Conservation (phyloP, 257 asterid species). For the Solanum piurae region DNA sequence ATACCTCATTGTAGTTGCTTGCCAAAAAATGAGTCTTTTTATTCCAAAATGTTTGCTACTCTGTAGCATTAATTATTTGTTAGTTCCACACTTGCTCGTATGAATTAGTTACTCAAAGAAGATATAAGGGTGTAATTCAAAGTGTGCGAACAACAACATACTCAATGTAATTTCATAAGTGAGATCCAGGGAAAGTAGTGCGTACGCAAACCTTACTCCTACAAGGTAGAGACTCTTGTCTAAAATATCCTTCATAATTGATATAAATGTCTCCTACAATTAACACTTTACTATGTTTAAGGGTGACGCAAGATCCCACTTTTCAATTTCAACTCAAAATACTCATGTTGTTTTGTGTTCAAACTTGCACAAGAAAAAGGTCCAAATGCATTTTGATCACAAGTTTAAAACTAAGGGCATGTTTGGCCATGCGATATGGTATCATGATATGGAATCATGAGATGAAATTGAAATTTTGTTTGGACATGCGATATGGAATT, state of each 20-base stretch:
- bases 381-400: neutral
- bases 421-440: no score
- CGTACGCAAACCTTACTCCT: neutral
- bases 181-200: neutral
- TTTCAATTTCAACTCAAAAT: neutral
- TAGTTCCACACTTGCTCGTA: neutral
- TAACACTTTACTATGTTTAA: neutral
- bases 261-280: neutral
- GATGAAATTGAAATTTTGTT: no score
- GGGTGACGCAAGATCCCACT: neutral
- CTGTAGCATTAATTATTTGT: neutral
- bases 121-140: neutral
- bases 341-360: neutral
- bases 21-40: neutral
- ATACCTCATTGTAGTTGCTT: neutral
- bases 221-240: neutral
- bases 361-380: neutral
- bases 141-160: neutral
- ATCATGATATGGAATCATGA: no score
- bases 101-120: neutral
- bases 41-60: neutral
- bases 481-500: no score
- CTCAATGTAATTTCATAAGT: neutral
- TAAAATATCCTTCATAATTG: neutral
- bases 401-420: neutral